Evolutionary conservation across 176 grass and related monocot species (phyloP).

Genomic region (Zea mays): Zm-B73-REFERENCE-NAM-5.0 NC_050103.1:125379501-125380000

Average conservation of each 20-base stretch:
- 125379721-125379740: background rate
- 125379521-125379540: background rate
- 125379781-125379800: background rate
- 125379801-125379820: background rate
- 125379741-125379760: background rate
- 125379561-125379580: background rate
- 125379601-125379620: background rate
- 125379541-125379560: background rate
- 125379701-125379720: background rate
- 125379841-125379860: too few species aligned
- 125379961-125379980: background rate
- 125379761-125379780: background rate
- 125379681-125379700: background rate
- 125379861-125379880: too few species aligned
- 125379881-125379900: too few species aligned
- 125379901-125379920: background rate
- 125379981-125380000: slow-evolving; percentile 27
- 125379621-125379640: background rate
- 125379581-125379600: background rate
- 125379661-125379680: background rate
- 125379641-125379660: background rate
- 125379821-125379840: background rate
- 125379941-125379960: background rate
- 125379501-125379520: background rate
- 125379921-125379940: background rate